Base-by-base conservation (phyloP, 176 grass and related monocot genomes). In the Dendrocalamus sinicus region DNA sequence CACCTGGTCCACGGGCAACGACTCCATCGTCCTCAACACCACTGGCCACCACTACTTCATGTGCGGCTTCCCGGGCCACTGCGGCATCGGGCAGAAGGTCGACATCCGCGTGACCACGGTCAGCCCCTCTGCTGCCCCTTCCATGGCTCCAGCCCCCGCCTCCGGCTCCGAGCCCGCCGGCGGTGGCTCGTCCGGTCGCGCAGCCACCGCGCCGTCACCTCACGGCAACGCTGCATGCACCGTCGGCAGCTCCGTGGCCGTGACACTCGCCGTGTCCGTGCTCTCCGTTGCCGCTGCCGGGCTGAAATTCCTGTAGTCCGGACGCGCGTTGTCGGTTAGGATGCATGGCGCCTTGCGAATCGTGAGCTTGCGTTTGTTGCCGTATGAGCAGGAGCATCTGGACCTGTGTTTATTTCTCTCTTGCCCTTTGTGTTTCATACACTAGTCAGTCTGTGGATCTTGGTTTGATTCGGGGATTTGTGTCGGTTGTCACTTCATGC, bases 31-130 rank as follows among this genome's bases (percentile, higher is more conserved):
- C 45, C 86, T 97, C 44, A 94, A 91, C 72, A 81, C 82, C 74
- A 78, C 84, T 16, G 92, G 90, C 55, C 77, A 87, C 84, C 92
- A 91, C 84, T 97, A 94, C 92, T 97, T 97, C 90, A 23, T 97
- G 74, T 97, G 95, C 80, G 95, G 95, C 83, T 40, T 84, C 88
- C 32, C 92, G 67, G 78, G 86, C 47, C 95, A 97, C 88, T 94
- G 95, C 79, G 28, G 57, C 60, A 41, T 64, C 1, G 95, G 95
- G 40, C 95, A 94, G 85, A 97, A 97, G 89, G 95, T 97, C 50
- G 91, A 88, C 86, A 78, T 94, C 76, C 64, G 60, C 53, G 85
- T 94, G 55, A 17, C 39, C 82, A 6, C 66, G 24, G 12, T 12
- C 75, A 47, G 14, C 73, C 87, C 89, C 81, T 86, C 91, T 89